A percentile compares a stretch with the other conserved stretches of the same genome.
Evolutionary conservation across 352 stramenopile genomes (phyloP).

Genomic region (Pythium biforme): DNA sequence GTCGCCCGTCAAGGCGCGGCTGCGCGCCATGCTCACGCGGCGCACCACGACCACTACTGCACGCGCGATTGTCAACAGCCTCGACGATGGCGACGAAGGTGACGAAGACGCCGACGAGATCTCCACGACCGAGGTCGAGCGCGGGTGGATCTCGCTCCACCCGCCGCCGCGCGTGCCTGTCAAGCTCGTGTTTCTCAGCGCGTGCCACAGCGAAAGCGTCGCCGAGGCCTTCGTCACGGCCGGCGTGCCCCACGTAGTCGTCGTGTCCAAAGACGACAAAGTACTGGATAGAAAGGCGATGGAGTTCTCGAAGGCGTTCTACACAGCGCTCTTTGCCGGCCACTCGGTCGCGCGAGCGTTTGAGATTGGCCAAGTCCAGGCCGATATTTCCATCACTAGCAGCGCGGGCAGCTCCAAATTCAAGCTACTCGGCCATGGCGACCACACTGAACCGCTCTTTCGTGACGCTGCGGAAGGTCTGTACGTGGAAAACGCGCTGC

Average conservation of each 20-base stretch:
- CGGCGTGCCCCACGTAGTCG: conserved; percentile 89
- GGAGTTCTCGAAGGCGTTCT: conserved; percentile 89
- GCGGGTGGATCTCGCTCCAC: conserved; percentile 40
- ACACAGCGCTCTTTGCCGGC: conserved; percentile 79
- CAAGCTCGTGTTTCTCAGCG: conserved; percentile 88
- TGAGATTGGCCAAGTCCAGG: conserved; percentile 80
- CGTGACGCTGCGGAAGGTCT: conserved; percentile 42
- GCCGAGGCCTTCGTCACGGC: conserved; percentile 87
- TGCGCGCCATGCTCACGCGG: conserved; percentile 21
- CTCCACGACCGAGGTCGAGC: conserved; percentile 46
- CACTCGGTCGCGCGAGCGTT: conserved; percentile 79
- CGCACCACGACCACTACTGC: neutral
- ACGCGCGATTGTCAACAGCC: neutral
- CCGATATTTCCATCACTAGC: conserved; percentile 59
- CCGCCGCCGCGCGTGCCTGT: conserved; percentile 46
- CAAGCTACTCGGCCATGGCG: conserved; percentile 72
- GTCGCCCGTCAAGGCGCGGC: conserved; percentile 13
- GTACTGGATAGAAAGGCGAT: conserved; percentile 86
- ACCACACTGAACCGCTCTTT: conserved; percentile 81
- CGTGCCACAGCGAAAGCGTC: conserved; percentile 87
- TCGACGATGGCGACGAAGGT: conserved; percentile 1
- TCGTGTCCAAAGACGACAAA: conserved; percentile 84
- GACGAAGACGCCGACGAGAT: conserved; percentile 18
- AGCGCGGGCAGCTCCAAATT: conserved; percentile 59
- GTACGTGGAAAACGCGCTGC: conserved; percentile 65